Conservation (phyloP, 768 basidiomycete species). For the Hypsizygus marmoreus region DNA sequence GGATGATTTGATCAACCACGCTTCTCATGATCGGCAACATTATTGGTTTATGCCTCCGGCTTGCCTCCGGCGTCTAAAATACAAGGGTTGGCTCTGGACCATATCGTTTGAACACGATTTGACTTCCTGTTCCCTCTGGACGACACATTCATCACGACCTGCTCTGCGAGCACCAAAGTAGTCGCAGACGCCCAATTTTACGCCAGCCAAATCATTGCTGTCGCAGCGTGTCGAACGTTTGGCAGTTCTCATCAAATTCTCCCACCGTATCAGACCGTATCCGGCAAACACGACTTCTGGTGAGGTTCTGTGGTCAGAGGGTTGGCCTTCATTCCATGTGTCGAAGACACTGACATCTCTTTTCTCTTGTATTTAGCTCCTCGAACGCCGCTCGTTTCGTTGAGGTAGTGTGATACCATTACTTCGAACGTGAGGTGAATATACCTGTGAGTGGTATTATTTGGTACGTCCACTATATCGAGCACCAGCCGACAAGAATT, state of each 20-base stretch:
- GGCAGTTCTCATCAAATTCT: constrained; percentile 23
- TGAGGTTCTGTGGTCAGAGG: neutral
- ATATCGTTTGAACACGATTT: no score
- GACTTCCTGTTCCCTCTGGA: no score
- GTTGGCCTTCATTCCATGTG: no score
- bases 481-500: no score
- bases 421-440: neutral
- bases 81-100: no score
- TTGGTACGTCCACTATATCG: constrained; percentile 7
- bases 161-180: neutral
- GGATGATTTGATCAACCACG: no score
- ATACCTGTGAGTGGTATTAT: neutral
- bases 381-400: constrained; percentile 37
- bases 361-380: neutral
- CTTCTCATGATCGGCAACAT: no score
- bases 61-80: no score
- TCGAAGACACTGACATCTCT: no score
- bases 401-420: constrained; percentile 11
- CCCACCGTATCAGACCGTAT: constrained; percentile 2
- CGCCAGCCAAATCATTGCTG: constrained; percentile 13
- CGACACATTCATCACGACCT: no score
- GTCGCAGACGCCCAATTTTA: neutral
- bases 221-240: constrained; percentile 4
- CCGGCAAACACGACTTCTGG: constrained; percentile 2
- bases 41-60: no score